Evolutionary conservation across 495 filamentous ascomycete genomes (phyloP).

Genomic region (Penicillium longicatenatum): DNA sequence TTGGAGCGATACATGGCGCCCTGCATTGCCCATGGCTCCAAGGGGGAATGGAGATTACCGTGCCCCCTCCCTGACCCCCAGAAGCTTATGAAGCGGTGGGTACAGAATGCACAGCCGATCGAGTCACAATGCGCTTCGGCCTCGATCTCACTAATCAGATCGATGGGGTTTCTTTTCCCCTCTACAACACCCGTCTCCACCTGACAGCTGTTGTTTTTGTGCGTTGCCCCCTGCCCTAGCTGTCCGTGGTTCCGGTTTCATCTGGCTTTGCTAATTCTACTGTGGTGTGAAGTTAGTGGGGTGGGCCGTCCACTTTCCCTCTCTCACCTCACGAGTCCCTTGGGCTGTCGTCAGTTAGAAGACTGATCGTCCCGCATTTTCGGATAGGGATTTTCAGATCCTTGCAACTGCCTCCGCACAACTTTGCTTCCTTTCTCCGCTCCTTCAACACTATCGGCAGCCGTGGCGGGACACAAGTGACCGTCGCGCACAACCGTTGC

Average conservation of each 20-base stretch:
- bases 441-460: background rate
- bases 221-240: background rate
- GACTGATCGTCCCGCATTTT: background rate
- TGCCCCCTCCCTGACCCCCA: background rate
- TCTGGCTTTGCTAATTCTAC: constrained; percentile 9
- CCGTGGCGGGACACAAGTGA: background rate
- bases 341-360: background rate
- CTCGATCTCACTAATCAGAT: constrained; percentile 19
- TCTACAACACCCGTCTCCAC: constrained; percentile 15
- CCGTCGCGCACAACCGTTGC: background rate
- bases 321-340: background rate
- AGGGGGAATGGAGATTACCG: constrained; percentile 1
- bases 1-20: background rate
- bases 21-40: constrained; percentile 1
- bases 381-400: background rate
- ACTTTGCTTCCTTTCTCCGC: background rate
- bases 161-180: constrained; percentile 20
- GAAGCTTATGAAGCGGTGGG: constrained; percentile 22
- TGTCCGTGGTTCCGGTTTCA: constrained; percentile 8
- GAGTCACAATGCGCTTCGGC: constrained; percentile 15
- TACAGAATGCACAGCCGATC: constrained; percentile 17
- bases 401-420: background rate
- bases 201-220: constrained; percentile 13
- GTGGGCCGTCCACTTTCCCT: constrained; percentile 15
- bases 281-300: constrained; percentile 12